phyloP scores from a whole-genome alignment of 1,139 yeast genomes.

The Arxiozyma slooffiae region DNA sequence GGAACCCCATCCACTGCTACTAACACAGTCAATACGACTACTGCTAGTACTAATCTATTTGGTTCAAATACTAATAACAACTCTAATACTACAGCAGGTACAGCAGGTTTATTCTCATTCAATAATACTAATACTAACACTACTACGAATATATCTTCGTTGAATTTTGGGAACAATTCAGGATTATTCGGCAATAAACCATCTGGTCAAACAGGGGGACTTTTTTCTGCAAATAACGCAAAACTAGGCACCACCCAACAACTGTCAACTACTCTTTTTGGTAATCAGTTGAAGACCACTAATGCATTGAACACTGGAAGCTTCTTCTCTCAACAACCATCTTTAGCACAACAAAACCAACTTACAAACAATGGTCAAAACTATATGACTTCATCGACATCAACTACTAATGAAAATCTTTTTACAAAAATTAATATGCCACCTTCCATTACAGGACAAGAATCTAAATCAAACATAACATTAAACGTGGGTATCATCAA shows the following conservation, averaged over 20 bases:
- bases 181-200: constrained; percentile 20
- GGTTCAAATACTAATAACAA: constrained; percentile 21
- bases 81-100: constrained; percentile 17
- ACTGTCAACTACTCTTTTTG: constrained; percentile 28
- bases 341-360: constrained; percentile 28
- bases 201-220: constrained; percentile 2
- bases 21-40: neutral
- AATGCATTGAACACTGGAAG: neutral
- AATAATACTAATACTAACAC: constrained; percentile 10
- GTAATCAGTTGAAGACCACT: constrained; percentile 14
- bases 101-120: constrained; percentile 21
- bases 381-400: neutral
- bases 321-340: constrained; percentile 13
- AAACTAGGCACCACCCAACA: neutral
- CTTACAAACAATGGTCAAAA: constrained; percentile 49
- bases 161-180: constrained; percentile 19
- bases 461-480: constrained; percentile 35
- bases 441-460: constrained; percentile 43
- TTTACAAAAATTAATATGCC: constrained; percentile 35
- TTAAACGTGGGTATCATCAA: constrained; percentile 44
- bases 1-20: constrained; percentile 4
- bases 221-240: constrained; percentile 4
- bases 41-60: constrained; percentile 25
- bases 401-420: constrained; percentile 32
- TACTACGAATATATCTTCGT: constrained; percentile 8